Evolutionary conservation across 2,329 filamentous ascomycete species (phyloP), one percentile per base, ranked within the genome.

Genomic region (Teratosphaeria zuluensis): DNA sequence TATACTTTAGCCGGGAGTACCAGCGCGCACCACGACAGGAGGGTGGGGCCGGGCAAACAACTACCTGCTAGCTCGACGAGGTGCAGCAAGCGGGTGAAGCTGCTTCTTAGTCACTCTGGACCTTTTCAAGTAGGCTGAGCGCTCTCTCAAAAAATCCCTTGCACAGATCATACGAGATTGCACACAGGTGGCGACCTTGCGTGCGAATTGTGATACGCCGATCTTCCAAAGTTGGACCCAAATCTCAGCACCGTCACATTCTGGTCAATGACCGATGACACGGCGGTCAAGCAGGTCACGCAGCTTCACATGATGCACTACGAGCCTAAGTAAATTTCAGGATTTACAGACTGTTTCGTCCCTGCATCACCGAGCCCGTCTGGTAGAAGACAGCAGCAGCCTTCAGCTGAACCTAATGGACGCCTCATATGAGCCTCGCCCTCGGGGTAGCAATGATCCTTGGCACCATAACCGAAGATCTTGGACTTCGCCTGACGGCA

Each of bases 401-500:
- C 35, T 21, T 21, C n/a, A 11, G 19, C 19, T 21, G 16, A 21
- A 19, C 16, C 2, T 16, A 21, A 48, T 48, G 42, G 42, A 19
- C n/a, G 42, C n/a, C 42, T 7, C 42, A 21, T 48, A 48, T 19
- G 16, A 48, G 42, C 42, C 42, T 48, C 42, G 19, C 42, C 16
- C 42, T 21, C 16, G 42, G n/a, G 16, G 42, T n/a, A 48, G 16
- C 19, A 24, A 16, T n/a, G 9, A 21, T 21, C 19, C 42, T 7
- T 48, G 16, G 16, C n/a, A 19, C 42, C 16, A 24, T n/a, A 48
- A 48, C 21, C 35, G 35, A 16, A 16, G 12, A 11, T 67, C 67
- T 28, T 69, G 68, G 67, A 67, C 63, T n/a, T 57, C 62, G n/a
- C 21, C 21, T 31, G 61, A 66, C 53, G 68, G 68, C 48, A 58